Base-by-base conservation (phyloP, 202 grass and related monocot species). In the Alloteropsis angusta region DNA sequence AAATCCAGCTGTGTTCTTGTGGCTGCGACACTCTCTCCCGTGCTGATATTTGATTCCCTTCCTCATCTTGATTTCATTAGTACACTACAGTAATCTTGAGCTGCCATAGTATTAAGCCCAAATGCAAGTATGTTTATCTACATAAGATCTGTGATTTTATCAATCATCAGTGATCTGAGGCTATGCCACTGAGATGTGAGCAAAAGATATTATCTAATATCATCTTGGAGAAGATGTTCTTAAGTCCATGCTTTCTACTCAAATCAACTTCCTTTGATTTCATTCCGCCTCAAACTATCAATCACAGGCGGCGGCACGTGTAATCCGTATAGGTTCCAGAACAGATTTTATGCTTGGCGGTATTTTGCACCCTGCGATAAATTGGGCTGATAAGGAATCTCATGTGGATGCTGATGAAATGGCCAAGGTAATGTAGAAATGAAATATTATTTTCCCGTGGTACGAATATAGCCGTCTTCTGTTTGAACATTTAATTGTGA, bases 231-330 rank as follows among this genome's bases (percentile, higher is more conserved):
- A 83, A 75, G 70, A 76, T 65, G 52, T 47, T 78, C 85, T 75
- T 71, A 74, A 61, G 45, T 89, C 87, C 55, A 85, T 82, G 22
- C 39, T 82, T 80, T 93, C 52, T 67, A 37, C 45, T 66, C 76
- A 74, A 49, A 89, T 71, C 84, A 71, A 69, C 70, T 76, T 71
- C 73, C 77, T 82, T 87, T 89, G 74, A 89, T 79, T 88, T 74
- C 72, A 85, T 86, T 79, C 80, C 43, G 50, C 61, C 77, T 89
- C 41, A 89, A 89, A 89, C 36, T 83, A 89, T 82, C 74, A 60
- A 97, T 90, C 85, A 90, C 90, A 97, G 93, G 93, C 85, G 39
- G 93, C 93, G 12, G 87, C 93, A 80, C 83, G 80, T 65, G 87
- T 89, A 71, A 50, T 88, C 57, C 87, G 90, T 63, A 43, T 88